Evolutionary conservation across 768 basidiomycete species (phyloP), one percentile per base, ranked within the genome.

Genomic region (Suillus spraguei): DNA sequence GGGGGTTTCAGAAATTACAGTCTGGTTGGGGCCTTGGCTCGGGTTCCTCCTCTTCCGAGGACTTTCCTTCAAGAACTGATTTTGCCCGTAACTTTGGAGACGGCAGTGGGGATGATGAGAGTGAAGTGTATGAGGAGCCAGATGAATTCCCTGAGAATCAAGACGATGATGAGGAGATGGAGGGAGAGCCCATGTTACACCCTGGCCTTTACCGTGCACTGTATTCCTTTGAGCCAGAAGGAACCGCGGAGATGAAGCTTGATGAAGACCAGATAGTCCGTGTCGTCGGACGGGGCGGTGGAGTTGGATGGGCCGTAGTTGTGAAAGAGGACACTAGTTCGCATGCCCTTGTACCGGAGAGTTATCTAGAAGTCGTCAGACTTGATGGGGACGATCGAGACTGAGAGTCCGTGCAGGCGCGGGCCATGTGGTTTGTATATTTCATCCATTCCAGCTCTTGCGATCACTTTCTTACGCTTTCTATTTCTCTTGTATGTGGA

Each of bases 231-330:
- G 87, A 88, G 64, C 89, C 91, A 0, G 91, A 94, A 68, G 89
- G 91, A 2, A 86, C 85, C 20, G 89, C 91, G 39, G 94, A 95
- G 84, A 92, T 94, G 91, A 80, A 79, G 50, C 76, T 95, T 61
- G 85, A 81, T 66, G 90, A 92, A 74, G 93, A 88, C 53, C 90
- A 94, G 76, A 66, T 90, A 54, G 87, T 95, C 16, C 79, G 80
- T 2, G 90, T 93, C 33, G 74, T 92, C 4, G 91, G 91, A 11
- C 70, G 90, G 55, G 90, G 91, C 5, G 91, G 91, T 0, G 90
- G 90, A 0, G 87, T 89, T 3, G 91, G 91, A 0, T 92, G 91
- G 92, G 91, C 89, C 0, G 87, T 93, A 10, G 91, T 87, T 2
- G 80, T 85, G 64, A 82, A 78, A 60, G 76, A 74, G 41, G 81